Evolutionary conservation across 1,284 basidiomycete genomes (phyloP).

Genomic region (Naganishia sp.): DNA sequence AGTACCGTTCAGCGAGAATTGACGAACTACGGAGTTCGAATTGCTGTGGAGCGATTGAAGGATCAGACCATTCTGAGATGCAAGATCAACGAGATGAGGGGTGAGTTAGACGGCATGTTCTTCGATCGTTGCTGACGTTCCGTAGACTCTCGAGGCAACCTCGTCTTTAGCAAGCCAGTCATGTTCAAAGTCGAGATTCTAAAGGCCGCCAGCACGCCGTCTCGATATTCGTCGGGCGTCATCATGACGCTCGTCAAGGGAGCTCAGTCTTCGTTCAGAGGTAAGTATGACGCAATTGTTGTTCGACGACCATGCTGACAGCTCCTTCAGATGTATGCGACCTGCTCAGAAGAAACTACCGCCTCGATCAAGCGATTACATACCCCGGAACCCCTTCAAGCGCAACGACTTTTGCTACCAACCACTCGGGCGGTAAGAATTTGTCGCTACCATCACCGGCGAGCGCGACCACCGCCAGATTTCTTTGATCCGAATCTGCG

Average conservation of each 20-base stretch:
- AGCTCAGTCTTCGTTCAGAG: slow-evolving; percentile 51
- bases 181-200: slow-evolving; percentile 52
- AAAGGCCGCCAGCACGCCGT: slow-evolving; percentile 39
- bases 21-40: slow-evolving; percentile 41
- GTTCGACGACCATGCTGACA: not conserved
- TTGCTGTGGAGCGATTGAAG: slow-evolving; percentile 46
- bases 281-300: slow-evolving; percentile 35
- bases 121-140: not conserved
- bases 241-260: slow-evolving; percentile 52
- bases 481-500: slow-evolving; percentile 8
- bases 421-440: slow-evolving; percentile 7
- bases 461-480: slow-evolving; percentile 12
- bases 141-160: slow-evolving; percentile 37
- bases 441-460: slow-evolving; percentile 14
- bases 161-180: slow-evolving; percentile 44
- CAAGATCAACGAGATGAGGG: slow-evolving; percentile 43
- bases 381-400: slow-evolving; percentile 17
- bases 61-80: slow-evolving; percentile 48
- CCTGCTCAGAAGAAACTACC: slow-evolving; percentile 24
- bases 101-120: slow-evolving; percentile 23
- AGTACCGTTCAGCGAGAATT: slow-evolving; percentile 41
- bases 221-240: slow-evolving; percentile 47
- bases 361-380: slow-evolving; percentile 28
- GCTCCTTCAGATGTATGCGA: slow-evolving; percentile 24
- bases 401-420: slow-evolving; percentile 13